Percentiles rank a stretch among this genome's conserved stretches.
Evolutionary conservation across 805 yeast genomes (phyloP).

Genomic region (Peterozyma xylosa): DNA sequence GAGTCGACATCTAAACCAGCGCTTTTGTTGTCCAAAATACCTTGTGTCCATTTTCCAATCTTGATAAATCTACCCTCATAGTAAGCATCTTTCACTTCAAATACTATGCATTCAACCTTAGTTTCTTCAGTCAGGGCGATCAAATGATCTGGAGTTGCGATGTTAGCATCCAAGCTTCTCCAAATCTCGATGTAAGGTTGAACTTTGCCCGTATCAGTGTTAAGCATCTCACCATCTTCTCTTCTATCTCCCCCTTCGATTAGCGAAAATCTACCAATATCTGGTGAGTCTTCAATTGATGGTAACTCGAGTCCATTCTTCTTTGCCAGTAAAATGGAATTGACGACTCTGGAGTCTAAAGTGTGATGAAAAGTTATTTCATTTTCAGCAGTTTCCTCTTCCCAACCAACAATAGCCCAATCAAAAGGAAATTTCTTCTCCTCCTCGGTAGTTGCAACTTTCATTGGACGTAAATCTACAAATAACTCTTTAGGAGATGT

Average conservation of each 20-base stretch:
- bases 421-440: slow-evolving; percentile 39
- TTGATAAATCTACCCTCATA: slow-evolving; percentile 36
- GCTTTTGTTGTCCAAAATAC: slow-evolving; percentile 21
- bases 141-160: slow-evolving; percentile 19
- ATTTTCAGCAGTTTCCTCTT: slow-evolving; percentile 26
- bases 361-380: slow-evolving; percentile 30
- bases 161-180: slow-evolving; percentile 38
- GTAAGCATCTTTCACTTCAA: slow-evolving; percentile 19
- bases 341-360: slow-evolving; percentile 19
- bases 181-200: slow-evolving; percentile 47
- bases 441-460: slow-evolving; percentile 16
- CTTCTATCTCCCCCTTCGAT: slow-evolving; percentile 32
- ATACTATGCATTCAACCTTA: slow-evolving; percentile 12
- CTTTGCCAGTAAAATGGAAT: slow-evolving; percentile 8
- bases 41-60: slow-evolving; percentile 48
- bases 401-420: slow-evolving; percentile 52
- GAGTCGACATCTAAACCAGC: neutral
- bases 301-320: slow-evolving; percentile 8
- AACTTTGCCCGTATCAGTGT: slow-evolving; percentile 31
- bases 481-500: slow-evolving; percentile 35
- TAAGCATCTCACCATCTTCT: slow-evolving; percentile 44
- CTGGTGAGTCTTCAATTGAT: slow-evolving; percentile 21
- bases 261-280: slow-evolving; percentile 36
- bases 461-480: slow-evolving; percentile 37
- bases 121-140: slow-evolving; percentile 4